These are phyloP conservation scores for Berberis thunbergii DNA, from an alignment of 164 flowering plant species.

Conservation along the genomic window DNA sequence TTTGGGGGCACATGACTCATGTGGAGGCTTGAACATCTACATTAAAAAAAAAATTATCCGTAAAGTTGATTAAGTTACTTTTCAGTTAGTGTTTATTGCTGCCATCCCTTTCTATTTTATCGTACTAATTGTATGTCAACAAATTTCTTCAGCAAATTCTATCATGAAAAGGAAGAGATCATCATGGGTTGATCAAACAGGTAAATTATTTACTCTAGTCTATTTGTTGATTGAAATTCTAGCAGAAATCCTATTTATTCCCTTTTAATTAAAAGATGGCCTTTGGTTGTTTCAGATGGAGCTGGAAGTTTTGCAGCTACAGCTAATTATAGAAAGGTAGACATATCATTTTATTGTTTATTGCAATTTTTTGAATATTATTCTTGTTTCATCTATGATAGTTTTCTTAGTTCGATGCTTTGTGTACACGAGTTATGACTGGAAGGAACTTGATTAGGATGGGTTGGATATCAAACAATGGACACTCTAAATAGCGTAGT, in stretches of 20 bases:
- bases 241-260: not conserved
- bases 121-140: not conserved
- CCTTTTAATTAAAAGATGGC: constrained; percentile 5
- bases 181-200: not conserved
- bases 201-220: not conserved
- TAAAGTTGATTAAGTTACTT: no score
- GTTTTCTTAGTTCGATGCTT: not conserved
- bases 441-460: no score
- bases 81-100: no score
- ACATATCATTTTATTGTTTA: not conserved
- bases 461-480: no score
- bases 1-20: no score
- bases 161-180: constrained; percentile 21
- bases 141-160: constrained; percentile 23
- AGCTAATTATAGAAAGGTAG: constrained; percentile 40
- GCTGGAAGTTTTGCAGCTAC: constrained; percentile 22
- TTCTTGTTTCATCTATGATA: not conserved
- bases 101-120: no score
- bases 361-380: not conserved
- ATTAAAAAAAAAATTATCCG: no score
- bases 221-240: not conserved
- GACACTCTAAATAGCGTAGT: no score
- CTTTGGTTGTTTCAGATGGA: constrained; percentile 29
- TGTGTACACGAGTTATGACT: no score
- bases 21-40: no score